Conservation (phyloP, 2,329 filamentous ascomycete genomes). For the Hypoxylon sp. region DNA sequence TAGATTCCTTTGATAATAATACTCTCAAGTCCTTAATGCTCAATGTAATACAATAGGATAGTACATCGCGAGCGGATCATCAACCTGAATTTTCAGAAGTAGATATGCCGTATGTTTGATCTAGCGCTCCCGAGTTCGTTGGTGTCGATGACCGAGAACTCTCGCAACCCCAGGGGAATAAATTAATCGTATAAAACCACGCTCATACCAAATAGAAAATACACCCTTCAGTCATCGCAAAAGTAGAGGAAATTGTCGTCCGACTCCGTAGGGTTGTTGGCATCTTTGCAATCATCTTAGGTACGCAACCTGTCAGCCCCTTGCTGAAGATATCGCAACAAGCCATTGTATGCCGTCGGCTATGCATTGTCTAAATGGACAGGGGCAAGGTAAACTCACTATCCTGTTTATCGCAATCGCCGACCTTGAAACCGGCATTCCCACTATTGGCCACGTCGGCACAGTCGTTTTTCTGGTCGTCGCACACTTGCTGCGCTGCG, state of each 20-base stretch:
- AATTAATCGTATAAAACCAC: not conserved
- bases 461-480: slow-evolving; percentile 66
- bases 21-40: not conserved
- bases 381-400: slow-evolving; percentile 54
- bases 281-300: slow-evolving; percentile 60
- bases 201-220: no score
- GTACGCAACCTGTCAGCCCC: slow-evolving; percentile 40
- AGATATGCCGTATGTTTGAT: not conserved
- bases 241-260: slow-evolving; percentile 63
- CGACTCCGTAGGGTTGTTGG: slow-evolving; percentile 56
- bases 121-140: not conserved
- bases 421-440: slow-evolving; percentile 55
- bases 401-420: slow-evolving; percentile 63
- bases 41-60: not conserved
- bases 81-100: not conserved
- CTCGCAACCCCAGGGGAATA: not conserved
- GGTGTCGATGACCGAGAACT: not conserved
- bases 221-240: slow-evolving; percentile 55
- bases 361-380: not conserved
- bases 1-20: not conserved
- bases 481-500: slow-evolving; percentile 62
- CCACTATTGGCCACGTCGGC: slow-evolving; percentile 50
- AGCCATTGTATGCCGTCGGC: not conserved
- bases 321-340: not conserved
- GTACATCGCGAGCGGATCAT: not conserved